Conservation (phyloP, 768 basidiomycete species). For the Lactifluus rugatus region DNA sequence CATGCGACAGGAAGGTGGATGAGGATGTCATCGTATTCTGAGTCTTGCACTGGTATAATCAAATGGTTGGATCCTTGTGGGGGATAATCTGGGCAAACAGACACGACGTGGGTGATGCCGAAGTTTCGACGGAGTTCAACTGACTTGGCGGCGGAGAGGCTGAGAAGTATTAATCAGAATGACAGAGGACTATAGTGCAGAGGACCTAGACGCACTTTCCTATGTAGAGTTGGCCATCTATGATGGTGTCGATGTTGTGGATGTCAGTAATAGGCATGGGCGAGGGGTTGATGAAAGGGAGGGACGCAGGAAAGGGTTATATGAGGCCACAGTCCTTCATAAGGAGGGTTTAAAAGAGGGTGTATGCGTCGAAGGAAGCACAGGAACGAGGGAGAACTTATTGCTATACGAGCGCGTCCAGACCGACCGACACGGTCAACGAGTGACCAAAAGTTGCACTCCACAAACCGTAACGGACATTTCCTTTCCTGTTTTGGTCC, state of each 20-base stretch:
- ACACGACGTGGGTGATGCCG: conserved; percentile 70
- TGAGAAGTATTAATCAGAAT: not conserved
- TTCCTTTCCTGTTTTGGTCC: not conserved
- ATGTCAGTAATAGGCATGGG: conserved; percentile 12
- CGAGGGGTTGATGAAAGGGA: not conserved
- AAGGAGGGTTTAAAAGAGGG: not conserved
- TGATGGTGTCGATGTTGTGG: conserved; percentile 14
- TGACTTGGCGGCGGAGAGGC: conserved; percentile 16
- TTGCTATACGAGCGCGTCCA: conserved; percentile 1
- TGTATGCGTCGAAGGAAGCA: too few relatives aligned
- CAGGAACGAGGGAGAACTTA: not conserved
- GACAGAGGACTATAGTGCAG: not conserved
- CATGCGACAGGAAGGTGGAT: conserved; percentile 53
- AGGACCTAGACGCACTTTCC: conserved; percentile 14
- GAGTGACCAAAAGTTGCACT: too few relatives aligned
- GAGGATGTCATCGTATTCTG: conserved; percentile 46
- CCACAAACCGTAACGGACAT: too few relatives aligned
- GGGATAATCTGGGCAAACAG: conserved; percentile 53
- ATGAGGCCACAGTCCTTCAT: not conserved
- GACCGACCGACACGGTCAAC: too few relatives aligned
- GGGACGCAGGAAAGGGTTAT: not conserved
- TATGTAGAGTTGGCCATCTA: conserved; percentile 19
- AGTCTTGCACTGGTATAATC: conserved; percentile 51
- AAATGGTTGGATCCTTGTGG: conserved; percentile 58
- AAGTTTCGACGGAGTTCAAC: conserved; percentile 37